Conservation (phyloP, 2,329 filamentous ascomycete species). For the Ceratocystis eucalypticola region DNA sequence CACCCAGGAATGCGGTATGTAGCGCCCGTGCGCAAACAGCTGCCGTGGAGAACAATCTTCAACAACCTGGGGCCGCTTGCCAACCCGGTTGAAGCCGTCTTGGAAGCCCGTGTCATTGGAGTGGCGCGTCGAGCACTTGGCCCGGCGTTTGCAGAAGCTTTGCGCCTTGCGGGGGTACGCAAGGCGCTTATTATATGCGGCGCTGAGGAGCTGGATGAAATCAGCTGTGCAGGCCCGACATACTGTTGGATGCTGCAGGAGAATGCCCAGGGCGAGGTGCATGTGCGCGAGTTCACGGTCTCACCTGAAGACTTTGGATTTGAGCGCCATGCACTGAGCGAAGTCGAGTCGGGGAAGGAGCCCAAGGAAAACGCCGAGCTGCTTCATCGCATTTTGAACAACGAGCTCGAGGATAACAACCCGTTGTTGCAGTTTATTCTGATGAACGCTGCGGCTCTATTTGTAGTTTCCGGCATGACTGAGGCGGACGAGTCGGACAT, state of each 20-base stretch:
- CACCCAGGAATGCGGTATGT: slow-evolving; percentile 90
- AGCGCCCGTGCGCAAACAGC: slow-evolving; percentile 68
- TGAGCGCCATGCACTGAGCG: slow-evolving; percentile 54
- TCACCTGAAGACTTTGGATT: slow-evolving; percentile 81
- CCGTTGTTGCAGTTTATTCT: slow-evolving; percentile 88
- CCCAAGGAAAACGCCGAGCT: slow-evolving; percentile 81
- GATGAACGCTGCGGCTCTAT: slow-evolving; percentile 79
- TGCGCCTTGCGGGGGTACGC: slow-evolving; percentile 58
- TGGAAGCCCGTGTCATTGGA: slow-evolving; percentile 87
- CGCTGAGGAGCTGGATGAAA: slow-evolving; percentile 86
- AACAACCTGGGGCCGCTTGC: slow-evolving; percentile 87
- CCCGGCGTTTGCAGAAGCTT: slow-evolving; percentile 73
- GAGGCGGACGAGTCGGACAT: slow-evolving; percentile 69
- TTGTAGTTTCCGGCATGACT: slow-evolving; percentile 76
- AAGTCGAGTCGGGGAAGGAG: slow-evolving; percentile 73
- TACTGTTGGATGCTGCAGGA: slow-evolving; percentile 69
- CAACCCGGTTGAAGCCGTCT: slow-evolving; percentile 69
- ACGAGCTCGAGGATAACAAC: slow-evolving; percentile 59
- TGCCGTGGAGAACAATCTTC: slow-evolving; percentile 94
- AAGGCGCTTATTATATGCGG: slow-evolving; percentile 91
- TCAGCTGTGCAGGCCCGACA: slow-evolving; percentile 79
- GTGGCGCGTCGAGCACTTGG: slow-evolving; percentile 81
- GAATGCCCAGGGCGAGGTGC: slow-evolving; percentile 31
- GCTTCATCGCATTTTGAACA: slow-evolving; percentile 59
- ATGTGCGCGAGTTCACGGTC: slow-evolving; percentile 64